Percentiles rank a stretch among this genome's conserved stretches.
Conservation (phyloP, 2,329 filamentous ascomycete species). For the Hypoxylon sp. region DNA sequence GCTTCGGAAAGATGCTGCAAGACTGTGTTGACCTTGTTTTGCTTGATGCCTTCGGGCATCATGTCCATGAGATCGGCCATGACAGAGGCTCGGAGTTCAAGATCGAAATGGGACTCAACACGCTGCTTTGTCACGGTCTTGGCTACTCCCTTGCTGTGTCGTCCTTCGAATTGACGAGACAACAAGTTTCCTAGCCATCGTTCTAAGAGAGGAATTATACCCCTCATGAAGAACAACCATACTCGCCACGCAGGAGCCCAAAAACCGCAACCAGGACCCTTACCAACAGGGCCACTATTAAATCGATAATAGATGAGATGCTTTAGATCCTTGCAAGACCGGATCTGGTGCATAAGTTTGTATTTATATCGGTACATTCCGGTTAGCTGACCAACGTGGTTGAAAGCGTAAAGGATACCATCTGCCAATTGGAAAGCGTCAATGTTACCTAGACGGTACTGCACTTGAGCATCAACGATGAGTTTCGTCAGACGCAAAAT, state of each 20-base stretch:
- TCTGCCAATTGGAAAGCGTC: constrained; percentile 98
- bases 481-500: constrained; percentile 95
- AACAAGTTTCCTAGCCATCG: constrained; percentile 97
- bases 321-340: constrained; percentile 98
- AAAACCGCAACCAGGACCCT: constrained; percentile 97
- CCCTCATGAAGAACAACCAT: constrained; percentile 99
- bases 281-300: constrained; percentile 95
- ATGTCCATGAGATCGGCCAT: constrained; percentile 99
- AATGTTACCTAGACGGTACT: constrained; percentile 96
- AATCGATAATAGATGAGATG: constrained; percentile 99
- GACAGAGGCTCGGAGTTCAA: constrained; percentile 95
- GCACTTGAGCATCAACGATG: constrained; percentile 97
- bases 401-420: constrained; percentile 99
- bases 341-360: constrained; percentile 99
- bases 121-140: constrained; percentile 99
- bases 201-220: constrained; percentile 95
- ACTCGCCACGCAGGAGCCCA: constrained; percentile 99
- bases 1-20: constrained; percentile 97
- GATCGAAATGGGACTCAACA: constrained; percentile 97
- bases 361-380: constrained; percentile 99
- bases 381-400: constrained; percentile 96
- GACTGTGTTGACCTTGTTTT: constrained; percentile 98
- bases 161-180: constrained; percentile 96
- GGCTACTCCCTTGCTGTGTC: constrained; percentile 97
- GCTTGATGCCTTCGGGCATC: constrained; percentile 99